Percentiles rank a stretch among this genome's conserved stretches.
These are phyloP conservation scores for Paramecium bursaria DNA, from an alignment of 73 alveolate genomes.

Conservation along the genomic window DNA sequence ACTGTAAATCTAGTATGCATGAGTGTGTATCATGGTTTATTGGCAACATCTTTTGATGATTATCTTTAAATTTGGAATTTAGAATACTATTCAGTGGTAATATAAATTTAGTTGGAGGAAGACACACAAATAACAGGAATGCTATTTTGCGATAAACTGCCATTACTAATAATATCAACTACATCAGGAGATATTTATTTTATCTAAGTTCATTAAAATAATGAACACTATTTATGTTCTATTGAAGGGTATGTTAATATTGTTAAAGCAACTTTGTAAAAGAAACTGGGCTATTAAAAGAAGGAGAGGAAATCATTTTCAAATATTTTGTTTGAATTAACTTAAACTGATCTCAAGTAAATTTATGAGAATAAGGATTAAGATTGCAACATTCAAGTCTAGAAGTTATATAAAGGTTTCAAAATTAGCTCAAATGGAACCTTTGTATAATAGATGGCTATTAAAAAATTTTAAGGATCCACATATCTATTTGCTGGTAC, in stretches of 20 bases:
- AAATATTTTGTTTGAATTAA: conserved; percentile 1
- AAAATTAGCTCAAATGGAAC: conserved; percentile 4
- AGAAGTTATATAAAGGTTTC: not conserved
- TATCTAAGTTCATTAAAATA: conserved; percentile 4
- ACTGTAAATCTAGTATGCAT: not conserved
- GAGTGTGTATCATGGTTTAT: not conserved
- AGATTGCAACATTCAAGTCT: not conserved
- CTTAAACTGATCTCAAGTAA: not conserved
- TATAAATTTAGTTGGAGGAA: conserved; percentile 47
- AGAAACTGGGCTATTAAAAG: not conserved
- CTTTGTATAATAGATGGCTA: not conserved
- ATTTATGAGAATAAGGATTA: conserved; percentile 43
- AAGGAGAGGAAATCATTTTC: not conserved
- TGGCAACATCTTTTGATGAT: conserved; percentile 29
- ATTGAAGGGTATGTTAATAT: conserved; percentile 42
- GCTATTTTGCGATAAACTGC: conserved; percentile 40
- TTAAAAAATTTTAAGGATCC: not conserved
- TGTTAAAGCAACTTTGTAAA: conserved; percentile 20
- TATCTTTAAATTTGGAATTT: conserved; percentile 47
- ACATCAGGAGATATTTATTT: conserved; percentile 41
- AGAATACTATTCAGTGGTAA: conserved; percentile 43
- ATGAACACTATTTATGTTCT: conserved; percentile 12
- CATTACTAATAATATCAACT: conserved; percentile 27
- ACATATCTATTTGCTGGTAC: not conserved
- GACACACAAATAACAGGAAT: not conserved